phyloP scores from a whole-genome alignment of 805 yeast genomes.

The Lachancea sp. region DNA sequence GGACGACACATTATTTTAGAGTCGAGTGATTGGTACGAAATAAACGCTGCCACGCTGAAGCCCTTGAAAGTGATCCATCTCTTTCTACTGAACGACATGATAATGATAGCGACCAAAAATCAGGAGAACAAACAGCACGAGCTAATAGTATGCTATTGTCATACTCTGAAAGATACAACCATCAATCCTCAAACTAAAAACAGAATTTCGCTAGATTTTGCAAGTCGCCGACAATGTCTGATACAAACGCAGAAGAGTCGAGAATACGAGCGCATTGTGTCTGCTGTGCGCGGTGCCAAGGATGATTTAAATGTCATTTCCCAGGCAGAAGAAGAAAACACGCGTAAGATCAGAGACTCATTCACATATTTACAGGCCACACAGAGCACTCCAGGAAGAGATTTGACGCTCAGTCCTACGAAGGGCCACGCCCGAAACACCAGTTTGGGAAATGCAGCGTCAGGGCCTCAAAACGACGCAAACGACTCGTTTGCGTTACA shows the following conservation, averaged over 20 bases:
- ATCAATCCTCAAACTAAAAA: slow-evolving; percentile 31
- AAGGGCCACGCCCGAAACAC: slow-evolving; percentile 30
- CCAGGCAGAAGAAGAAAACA: slow-evolving; percentile 42
- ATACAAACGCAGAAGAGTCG: slow-evolving; percentile 22
- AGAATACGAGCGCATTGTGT: slow-evolving; percentile 38
- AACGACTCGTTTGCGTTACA: slow-evolving; percentile 40
- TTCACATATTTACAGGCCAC: slow-evolving; percentile 34
- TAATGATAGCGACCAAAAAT: slow-evolving; percentile 66
- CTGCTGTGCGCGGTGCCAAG: slow-evolving; percentile 54
- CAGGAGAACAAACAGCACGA: slow-evolving; percentile 30
- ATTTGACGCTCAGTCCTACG: slow-evolving; percentile 27
- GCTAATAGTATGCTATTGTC: slow-evolving; percentile 67
- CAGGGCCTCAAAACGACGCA: slow-evolving; percentile 11
- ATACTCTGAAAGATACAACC: slow-evolving; percentile 62
- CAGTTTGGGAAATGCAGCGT: slow-evolving; percentile 5
- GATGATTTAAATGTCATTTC: slow-evolving; percentile 53
- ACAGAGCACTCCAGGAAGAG: slow-evolving; percentile 32
- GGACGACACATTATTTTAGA: slow-evolving; percentile 78
- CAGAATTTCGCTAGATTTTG: slow-evolving; percentile 18
- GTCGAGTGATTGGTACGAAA: slow-evolving; percentile 79
- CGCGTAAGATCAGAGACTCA: slow-evolving; percentile 40
- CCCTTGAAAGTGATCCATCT: slow-evolving; percentile 70
- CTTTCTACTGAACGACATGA: slow-evolving; percentile 68
- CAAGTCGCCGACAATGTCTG: slow-evolving; percentile 13
- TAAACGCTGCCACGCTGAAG: slow-evolving; percentile 80